phyloP scores from a whole-genome alignment of 2,329 filamentous ascomycete genomes.

The Shiraia bambusicola region DNA sequence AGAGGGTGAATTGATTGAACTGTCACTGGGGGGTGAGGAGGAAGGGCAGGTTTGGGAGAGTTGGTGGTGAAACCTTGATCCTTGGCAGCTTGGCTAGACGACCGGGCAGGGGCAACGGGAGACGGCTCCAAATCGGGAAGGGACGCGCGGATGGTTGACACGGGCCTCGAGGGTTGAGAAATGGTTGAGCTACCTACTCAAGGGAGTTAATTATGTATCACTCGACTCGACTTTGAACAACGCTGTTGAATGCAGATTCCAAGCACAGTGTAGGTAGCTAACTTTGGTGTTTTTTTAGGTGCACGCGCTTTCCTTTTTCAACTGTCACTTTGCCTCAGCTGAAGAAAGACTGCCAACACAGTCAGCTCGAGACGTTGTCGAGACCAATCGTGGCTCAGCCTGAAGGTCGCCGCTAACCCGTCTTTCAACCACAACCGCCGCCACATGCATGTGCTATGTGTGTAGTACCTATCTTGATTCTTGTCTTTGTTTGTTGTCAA shows the following conservation, averaged over 20 bases:
- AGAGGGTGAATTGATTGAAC: conserved; percentile 19
- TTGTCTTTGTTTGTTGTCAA: too few species aligned
- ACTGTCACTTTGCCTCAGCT: conserved; percentile 5
- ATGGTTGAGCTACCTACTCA: conserved; percentile 25
- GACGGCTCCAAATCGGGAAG: conserved; percentile 24
- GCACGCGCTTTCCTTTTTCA: too few species aligned
- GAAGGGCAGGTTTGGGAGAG: conserved; percentile 28
- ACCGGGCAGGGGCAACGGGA: conserved; percentile 23
- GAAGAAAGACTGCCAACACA: conserved; percentile 7
- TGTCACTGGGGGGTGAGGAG: conserved; percentile 13
- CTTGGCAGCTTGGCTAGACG: conserved; percentile 25
- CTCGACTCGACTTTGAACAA: too few species aligned
- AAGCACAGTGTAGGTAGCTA: too few species aligned
- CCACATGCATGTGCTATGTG: too few species aligned
- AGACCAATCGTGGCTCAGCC: conserved; percentile 8
- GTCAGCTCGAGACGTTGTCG: not conserved
- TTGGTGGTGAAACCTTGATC: conserved; percentile 27
- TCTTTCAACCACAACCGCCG: not conserved
- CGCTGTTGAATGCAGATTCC: too few species aligned
- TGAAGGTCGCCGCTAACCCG: conserved; percentile 3
- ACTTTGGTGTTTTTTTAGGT: conserved; percentile 4
- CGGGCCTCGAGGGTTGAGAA: conserved; percentile 15
- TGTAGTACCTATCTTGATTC: too few species aligned
- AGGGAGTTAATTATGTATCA: conserved; percentile 15
- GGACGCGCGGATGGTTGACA: conserved; percentile 26